Evolutionary conservation across 2,329 filamentous ascomycete genomes (phyloP), one percentile per base, ranked within the genome.

Genomic region (Aurifilum marmelostoma): DNA sequence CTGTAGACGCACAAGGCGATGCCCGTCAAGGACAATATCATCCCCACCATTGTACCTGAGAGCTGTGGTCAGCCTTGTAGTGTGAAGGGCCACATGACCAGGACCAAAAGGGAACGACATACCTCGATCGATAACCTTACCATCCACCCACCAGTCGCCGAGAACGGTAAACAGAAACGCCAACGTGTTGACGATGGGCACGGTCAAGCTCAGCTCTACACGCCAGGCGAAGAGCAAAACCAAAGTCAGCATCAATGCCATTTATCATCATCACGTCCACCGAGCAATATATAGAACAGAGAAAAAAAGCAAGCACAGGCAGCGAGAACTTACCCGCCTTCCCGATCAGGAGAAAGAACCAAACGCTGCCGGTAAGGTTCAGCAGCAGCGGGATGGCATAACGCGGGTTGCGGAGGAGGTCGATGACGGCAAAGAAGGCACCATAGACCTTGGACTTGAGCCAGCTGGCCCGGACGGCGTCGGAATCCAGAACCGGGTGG

Each of bases 131-230:
- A 98, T 97, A 1, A 94, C 91, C 79, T 97, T 98, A 71, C 89
- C 89, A 75, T 97, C 95, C 0, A 95, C 93, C 84, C 91, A 97
- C 94, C 94, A 98, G 75, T 98, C 95, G 0, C 94, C 95, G 16
- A 97, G 76, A 1, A 97, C 94, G 0, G 95, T 98, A 76, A 97
- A 98, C n/a, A 98, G 80, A 74, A 98, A 98, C 0, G 95, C 95
- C 76, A 97, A 82, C 0, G 94, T 97, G 76, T 98, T 98, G 1
- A 95, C 94, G 72, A 98, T 96, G 1, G 95, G 95, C 0, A 98
- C 94, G 2, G 94, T 97, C 72, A 98, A 83, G 76, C 94, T 97
- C 74, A 98, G 78, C 79, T 98, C 95, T 96, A 74, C 5, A 56
- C 24, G 41, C 24, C 34, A 29, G n/a, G 27, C n/a, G n/a, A 21